Evolutionary conservation across 2,329 filamentous ascomycete genomes (phyloP), one percentile per base, ranked within the genome.

Genomic region (Colletotrichum magnum): DNA sequence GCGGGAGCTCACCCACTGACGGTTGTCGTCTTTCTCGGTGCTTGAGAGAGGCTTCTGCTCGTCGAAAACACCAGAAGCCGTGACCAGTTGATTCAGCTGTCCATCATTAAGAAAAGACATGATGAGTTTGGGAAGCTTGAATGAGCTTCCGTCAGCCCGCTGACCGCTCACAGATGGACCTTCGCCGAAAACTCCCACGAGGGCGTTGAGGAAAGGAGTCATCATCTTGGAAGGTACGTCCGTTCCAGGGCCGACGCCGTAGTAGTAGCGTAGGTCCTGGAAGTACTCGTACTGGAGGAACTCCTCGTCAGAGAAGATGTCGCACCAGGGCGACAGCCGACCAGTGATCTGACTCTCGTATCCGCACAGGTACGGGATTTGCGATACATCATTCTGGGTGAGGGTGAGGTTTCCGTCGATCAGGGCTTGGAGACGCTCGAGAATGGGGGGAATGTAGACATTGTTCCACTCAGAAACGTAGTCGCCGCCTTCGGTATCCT

Each of bases 261-360:
- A 92, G 79, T 88, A 92, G 77, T 93, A 93, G 36, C 89, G 86
- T 47, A 93, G 79, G 74, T 93, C 90, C 72, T 93, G 89, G 2
- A 85, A 83, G 76, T 93, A 93, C 73, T 92, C 89, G 72, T 92
- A 93, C 72, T 87, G 79, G 36, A 85, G 80, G 63, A 91, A 83
- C 76, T 93, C 91, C 3, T 88, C 81, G 41, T 90, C 82, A 3
- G 86, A 89, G 73, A 92, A 90, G 16, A 91, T 82, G 58, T 81
- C 80, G 75, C 91, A 93, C 81, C 88, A 92, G 0, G 89, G 88
- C 5, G 88, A 91, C 4, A 88, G 77, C 2, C 79, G 80, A 1
- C 90, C 90, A 0, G 84, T 88, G 71, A 93, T 92, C 73, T 93
- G 90, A 3, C 86, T 89, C 74, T 93, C 91, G 68, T 91, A 93